Percentiles rank a stretch among this genome's conserved stretches.
These are phyloP conservation scores for Melampsora americana DNA, from an alignment of 1,284 basidiomycete genomes.

Conservation along the genomic window DNA sequence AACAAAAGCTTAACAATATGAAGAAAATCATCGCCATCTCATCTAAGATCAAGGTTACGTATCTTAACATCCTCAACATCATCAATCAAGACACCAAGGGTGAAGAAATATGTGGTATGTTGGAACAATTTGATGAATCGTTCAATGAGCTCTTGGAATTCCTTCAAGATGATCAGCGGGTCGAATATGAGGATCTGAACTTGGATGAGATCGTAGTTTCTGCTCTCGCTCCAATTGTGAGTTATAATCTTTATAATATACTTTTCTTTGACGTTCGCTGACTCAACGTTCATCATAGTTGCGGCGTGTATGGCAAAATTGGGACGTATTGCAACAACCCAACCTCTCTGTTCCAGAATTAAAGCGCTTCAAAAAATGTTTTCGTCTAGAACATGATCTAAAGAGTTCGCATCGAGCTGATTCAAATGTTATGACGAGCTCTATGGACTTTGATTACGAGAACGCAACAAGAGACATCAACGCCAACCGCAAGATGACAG, in stretches of 20 bases:
- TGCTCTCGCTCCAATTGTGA: slow-evolving; percentile 73
- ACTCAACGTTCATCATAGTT: slow-evolving; percentile 55
- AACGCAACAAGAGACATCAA: slow-evolving; percentile 4
- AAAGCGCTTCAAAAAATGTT: slow-evolving; percentile 65
- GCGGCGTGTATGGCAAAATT: slow-evolving; percentile 64
- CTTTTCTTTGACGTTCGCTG: slow-evolving; percentile 46
- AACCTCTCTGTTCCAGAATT: slow-evolving; percentile 61
- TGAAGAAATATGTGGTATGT: slow-evolving; percentile 63
- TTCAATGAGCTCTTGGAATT: slow-evolving; percentile 70
- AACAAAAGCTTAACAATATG: slow-evolving; percentile 46
- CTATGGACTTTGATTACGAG: slow-evolving; percentile 5
- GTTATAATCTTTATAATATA: slow-evolving; percentile 52
- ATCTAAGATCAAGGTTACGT: slow-evolving; percentile 24
- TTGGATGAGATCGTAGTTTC: slow-evolving; percentile 90
- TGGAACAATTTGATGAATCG: slow-evolving; percentile 68
- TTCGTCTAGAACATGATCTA: slow-evolving; percentile 58
- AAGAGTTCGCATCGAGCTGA: slow-evolving; percentile 41
- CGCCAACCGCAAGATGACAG: slow-evolving; percentile 68
- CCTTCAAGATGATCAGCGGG: slow-evolving; percentile 66
- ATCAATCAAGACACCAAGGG: slow-evolving; percentile 27
- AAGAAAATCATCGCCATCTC: slow-evolving; percentile 44
- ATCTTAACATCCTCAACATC: slow-evolving; percentile 19
- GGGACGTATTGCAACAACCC: slow-evolving; percentile 72
- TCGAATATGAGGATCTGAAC: slow-evolving; percentile 28
- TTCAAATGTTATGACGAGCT: slow-evolving; percentile 11